A percentile compares a stretch with the other conserved stretches of the same genome.
These are phyloP conservation scores for Spathaspora hagerdaliae DNA, from an alignment of 805 yeast genomes.

Conservation along the genomic window DNA sequence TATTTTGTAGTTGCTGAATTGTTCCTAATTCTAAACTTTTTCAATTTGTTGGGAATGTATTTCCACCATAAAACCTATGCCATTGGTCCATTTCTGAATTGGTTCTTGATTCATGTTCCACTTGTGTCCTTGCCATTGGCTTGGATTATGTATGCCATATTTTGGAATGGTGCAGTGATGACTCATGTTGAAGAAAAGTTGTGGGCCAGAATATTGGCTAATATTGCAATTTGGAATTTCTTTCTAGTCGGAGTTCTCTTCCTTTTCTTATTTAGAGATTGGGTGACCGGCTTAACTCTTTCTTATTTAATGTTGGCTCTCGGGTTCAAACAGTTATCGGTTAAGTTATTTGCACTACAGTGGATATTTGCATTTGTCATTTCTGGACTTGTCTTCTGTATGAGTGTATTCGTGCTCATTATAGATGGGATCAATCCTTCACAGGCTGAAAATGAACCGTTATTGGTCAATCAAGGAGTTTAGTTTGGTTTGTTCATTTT, in stretches of 20 bases:
- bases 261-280: conserved; percentile 60
- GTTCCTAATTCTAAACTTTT: conserved; percentile 53
- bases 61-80: conserved; percentile 57
- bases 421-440: conserved; percentile 23
- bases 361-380: conserved; percentile 81
- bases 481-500: conserved; percentile 19
- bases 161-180: conserved; percentile 84
- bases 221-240: conserved; percentile 75
- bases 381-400: conserved; percentile 50
- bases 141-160: conserved; percentile 69
- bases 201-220: conserved; percentile 66
- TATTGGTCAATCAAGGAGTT: conserved; percentile 18
- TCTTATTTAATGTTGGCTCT: conserved; percentile 59
- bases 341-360: conserved; percentile 71
- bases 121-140: conserved; percentile 66
- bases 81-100: conserved; percentile 47
- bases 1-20: conserved; percentile 59
- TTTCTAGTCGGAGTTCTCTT: conserved; percentile 59
- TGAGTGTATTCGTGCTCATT: conserved; percentile 44
- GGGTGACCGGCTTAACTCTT: conserved; percentile 61
- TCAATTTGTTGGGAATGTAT: conserved; percentile 55
- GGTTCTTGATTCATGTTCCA: conserved; percentile 62
- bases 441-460: conserved; percentile 32
- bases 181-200: conserved; percentile 57
- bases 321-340: conserved; percentile 66